Conservation (phyloP, 176 grass and related monocot genomes). For the Musa acuminata region DNA sequence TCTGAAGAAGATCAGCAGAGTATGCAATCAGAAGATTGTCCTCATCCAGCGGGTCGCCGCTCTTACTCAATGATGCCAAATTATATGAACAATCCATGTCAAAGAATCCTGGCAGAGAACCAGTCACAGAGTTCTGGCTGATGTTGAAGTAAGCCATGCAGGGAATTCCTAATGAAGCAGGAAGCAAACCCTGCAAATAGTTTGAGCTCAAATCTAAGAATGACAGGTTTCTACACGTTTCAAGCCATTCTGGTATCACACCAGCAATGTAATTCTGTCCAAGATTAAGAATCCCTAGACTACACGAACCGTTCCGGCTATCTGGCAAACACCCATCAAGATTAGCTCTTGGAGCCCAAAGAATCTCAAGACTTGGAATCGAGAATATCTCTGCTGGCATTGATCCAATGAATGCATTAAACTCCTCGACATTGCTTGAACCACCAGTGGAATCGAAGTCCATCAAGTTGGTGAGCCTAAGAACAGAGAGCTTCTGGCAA, state of each 20-base stretch:
- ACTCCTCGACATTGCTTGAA: conserved; percentile 29
- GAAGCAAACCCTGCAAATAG: conserved; percentile 33
- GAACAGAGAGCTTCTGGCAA: conserved; percentile 46
- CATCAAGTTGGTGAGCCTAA: conserved; percentile 44
- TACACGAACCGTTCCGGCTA: conserved; percentile 37
- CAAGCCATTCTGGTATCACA: conserved; percentile 36
- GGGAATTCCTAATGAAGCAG: conserved; percentile 20
- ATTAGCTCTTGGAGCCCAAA: conserved; percentile 58
- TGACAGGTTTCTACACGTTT: conserved; percentile 26
- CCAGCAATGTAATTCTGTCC: conserved; percentile 45
- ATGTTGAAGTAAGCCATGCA: conserved; percentile 57
- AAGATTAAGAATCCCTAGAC: conserved; percentile 40
- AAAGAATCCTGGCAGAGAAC: conserved; percentile 2
- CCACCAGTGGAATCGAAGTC: conserved; percentile 4
- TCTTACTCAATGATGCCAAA: not conserved
- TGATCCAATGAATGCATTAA: conserved; percentile 48
- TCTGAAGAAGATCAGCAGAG: conserved; percentile 27
- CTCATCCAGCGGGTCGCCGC: not conserved
- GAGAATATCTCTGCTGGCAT: conserved; percentile 32
- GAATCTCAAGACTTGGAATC: conserved; percentile 41
- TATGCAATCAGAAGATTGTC: conserved; percentile 25
- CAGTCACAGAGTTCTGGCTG: conserved; percentile 38
- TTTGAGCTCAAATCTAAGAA: conserved; percentile 74
- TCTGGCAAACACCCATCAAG: conserved; percentile 30
- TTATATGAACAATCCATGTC: conserved; percentile 17